phyloP scores from a whole-genome alignment of 768 basidiomycete species.

The Paxillus rubicundulus region DNA sequence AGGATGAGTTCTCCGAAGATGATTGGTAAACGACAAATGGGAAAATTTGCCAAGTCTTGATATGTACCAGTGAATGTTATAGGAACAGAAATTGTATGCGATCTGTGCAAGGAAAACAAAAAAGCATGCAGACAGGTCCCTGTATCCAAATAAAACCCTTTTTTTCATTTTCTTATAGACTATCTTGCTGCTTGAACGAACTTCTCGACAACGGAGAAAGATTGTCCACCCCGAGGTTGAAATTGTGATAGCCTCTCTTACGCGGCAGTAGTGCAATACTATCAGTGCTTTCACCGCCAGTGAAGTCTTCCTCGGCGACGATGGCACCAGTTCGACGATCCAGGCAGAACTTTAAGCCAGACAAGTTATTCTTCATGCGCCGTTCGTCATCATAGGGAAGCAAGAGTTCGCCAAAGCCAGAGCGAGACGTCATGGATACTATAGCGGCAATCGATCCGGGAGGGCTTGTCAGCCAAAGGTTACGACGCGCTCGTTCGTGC shows the following conservation, averaged over 20 bases:
- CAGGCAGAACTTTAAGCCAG: slow-evolving; percentile 50
- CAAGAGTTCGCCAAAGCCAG: slow-evolving; percentile 62
- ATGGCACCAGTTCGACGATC: slow-evolving; percentile 62
- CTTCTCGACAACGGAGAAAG: slow-evolving; percentile 3
- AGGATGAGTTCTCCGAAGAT: slow-evolving; percentile 28
- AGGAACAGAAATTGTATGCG: neutral
- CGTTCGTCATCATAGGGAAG: slow-evolving; percentile 53
- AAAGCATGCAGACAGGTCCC: too few species aligned
- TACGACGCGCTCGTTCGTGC: slow-evolving; percentile 45
- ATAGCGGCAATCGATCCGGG: slow-evolving; percentile 62
- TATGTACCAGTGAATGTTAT: neutral
- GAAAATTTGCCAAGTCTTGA: neutral
- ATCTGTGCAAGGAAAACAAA: neutral
- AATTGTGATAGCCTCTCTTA: slow-evolving; percentile 3
- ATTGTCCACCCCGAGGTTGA: slow-evolving; percentile 2
- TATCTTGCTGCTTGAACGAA: neutral
- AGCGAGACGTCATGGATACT: slow-evolving; percentile 54
- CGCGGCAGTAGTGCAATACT: slow-evolving; percentile 14
- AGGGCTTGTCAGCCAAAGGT: slow-evolving; percentile 48
- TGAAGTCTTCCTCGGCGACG: slow-evolving; percentile 48
- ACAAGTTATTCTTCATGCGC: slow-evolving; percentile 46
- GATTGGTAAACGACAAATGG: slow-evolving; percentile 17
- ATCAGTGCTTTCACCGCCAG: slow-evolving; percentile 4
- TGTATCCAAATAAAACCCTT: too few species aligned
- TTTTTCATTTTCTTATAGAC: neutral